Base-by-base conservation (phyloP, 179 eudicot species). In the Silene noctiflora region DNA sequence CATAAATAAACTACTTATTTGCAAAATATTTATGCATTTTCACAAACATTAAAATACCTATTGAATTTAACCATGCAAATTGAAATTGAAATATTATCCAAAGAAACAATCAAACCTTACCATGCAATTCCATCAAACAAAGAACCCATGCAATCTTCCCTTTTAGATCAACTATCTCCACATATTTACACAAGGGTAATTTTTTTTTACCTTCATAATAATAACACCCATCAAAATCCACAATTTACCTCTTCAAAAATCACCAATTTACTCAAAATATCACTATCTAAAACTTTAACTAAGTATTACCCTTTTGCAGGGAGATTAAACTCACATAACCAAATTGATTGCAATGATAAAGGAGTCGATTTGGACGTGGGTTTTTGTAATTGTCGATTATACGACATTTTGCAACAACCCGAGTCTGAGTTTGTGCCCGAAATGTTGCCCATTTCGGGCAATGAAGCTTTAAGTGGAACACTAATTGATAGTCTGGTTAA, bases 261-360 rank as follows among this genome's bases (percentile, higher is more conserved):
- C 22, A 64, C 31, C 9, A 27, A 22, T 2, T 56, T 25, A 16
- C 65, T 78, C n/a, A 76, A 78, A 65, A 65, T 31, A 7, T 82
- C 85, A 3, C 56, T 82, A 0, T 78, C 85, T 0, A 67, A 67
- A 53, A 67, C 74, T 16, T 56, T 82, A 29, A 42, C 77, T 7
- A 33, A 27, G 17, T 82, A 82, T 75, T 82, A 82, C 46, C 85
- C 85, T 0, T 78, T 79, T 72, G 82, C 82, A 0, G 85, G 85
- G 3, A 78, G 75, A 67, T 7, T 67, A 27, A 72, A 16, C 29
- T 3, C 59, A 44, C 21, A 71, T 25, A 56, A 67, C 24, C 56
- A 56, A 22, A 77, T 82, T 1, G 77, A 78, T 17, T 75, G 75
- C 74, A 82, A 71, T 39, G 85, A 82, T 24, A 29, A 67, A 25